These are phyloP conservation scores for Aspergillus sergii DNA, from an alignment of 2,329 filamentous ascomycete genomes.

Conservation along the genomic window DNA sequence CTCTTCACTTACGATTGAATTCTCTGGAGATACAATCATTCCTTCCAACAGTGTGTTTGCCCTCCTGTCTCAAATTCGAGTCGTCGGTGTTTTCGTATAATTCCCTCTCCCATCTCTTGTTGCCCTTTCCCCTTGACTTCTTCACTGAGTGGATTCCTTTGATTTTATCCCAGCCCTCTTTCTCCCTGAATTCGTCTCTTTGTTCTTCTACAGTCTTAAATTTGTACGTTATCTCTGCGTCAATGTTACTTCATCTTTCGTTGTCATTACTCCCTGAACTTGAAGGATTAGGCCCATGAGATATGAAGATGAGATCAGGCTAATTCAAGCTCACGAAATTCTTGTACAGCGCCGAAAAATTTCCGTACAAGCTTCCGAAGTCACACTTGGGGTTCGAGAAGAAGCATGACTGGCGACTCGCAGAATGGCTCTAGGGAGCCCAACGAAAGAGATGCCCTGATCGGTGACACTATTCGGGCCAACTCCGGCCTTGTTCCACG, in stretches of 20 bases:
- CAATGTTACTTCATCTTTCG: background rate
- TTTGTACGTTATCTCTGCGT: background rate
- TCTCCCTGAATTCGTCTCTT: background rate
- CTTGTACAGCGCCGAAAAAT: conserved; percentile 27
- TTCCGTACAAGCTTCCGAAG: conserved; percentile 34
- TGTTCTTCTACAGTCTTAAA: background rate
- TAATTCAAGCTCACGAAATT: conserved; percentile 9
- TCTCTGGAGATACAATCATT: background rate
- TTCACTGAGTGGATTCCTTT: background rate
- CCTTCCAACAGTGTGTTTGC: background rate
- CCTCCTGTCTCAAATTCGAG: background rate
- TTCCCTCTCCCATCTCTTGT: background rate
- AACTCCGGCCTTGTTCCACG: conserved; percentile 25
- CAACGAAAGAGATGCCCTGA: conserved; percentile 39
- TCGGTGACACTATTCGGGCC: conserved; percentile 24
- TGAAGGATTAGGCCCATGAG: background rate
- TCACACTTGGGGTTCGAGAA: conserved; percentile 30
- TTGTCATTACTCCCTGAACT: background rate
- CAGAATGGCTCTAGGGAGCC: conserved; percentile 35
- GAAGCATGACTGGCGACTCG: conserved; percentile 33
- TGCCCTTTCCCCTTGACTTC: background rate
- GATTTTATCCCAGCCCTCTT: background rate
- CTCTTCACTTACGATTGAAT: background rate
- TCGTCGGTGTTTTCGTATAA: background rate
- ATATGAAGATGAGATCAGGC: background rate